Conservation (phyloP, 78 protist genomes). For the Tieghemostelium lacteum region DNA sequence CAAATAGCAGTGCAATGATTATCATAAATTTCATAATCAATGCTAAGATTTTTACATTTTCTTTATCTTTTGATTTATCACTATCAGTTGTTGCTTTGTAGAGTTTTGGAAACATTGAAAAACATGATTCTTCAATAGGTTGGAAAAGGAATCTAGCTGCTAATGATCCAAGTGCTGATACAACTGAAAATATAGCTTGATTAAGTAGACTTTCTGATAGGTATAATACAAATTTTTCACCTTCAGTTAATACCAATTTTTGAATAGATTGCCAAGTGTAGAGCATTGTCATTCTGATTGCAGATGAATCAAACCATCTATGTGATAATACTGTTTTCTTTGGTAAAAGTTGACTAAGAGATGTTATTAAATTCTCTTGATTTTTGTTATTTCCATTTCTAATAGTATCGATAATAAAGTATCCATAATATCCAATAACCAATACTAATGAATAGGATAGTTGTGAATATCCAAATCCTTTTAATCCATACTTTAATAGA, state of each 20-base stretch:
- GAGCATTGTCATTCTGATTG: not conserved
- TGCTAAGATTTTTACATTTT: not conserved
- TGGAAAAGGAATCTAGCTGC: slow-evolving; percentile 55
- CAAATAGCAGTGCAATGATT: slow-evolving; percentile 25
- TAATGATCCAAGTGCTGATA: slow-evolving; percentile 57
- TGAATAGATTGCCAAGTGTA: slow-evolving; percentile 78
- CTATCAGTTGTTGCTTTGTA: not conserved
- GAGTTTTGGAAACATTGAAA: slow-evolving; percentile 73
- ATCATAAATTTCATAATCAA: slow-evolving; percentile 43
- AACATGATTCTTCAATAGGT: slow-evolving; percentile 74
- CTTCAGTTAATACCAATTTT: slow-evolving; percentile 51
- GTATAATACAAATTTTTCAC: slow-evolving; percentile 59
- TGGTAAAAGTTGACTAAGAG: slow-evolving; percentile 56
- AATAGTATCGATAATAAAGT: slow-evolving; percentile 4
- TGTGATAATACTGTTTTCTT: not conserved
- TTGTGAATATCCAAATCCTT: slow-evolving; percentile 76
- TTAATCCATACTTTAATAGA: slow-evolving; percentile 45
- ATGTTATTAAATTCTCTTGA: not conserved
- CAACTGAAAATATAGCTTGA: slow-evolving; percentile 68
- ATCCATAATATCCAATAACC: slow-evolving; percentile 64
- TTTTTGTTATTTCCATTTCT: not conserved
- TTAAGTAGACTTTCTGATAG: slow-evolving; percentile 6
- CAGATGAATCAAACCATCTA: not conserved
- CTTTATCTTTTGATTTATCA: not conserved
- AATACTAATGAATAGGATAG: slow-evolving; percentile 36